A percentile compares a stretch with the other conserved stretches of the same genome.
Conservation (phyloP, 2,329 filamentous ascomycete species). For the Fusarium chaquense region DNA sequence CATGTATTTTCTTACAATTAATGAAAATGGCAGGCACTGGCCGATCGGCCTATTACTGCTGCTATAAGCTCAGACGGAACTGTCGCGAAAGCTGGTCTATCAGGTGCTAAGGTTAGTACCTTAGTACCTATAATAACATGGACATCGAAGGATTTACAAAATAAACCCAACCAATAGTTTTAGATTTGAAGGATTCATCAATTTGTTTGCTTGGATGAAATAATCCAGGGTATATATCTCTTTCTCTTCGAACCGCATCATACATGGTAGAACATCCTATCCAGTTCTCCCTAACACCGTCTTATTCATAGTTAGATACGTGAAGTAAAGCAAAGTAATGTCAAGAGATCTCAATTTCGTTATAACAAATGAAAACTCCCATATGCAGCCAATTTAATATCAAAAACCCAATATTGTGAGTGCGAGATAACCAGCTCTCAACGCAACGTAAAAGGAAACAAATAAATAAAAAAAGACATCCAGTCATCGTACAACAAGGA, state of each 20-base stretch:
- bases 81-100: not conserved
- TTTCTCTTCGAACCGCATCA: constrained; percentile 6
- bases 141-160: not conserved
- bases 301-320: constrained; percentile 6
- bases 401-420: constrained; percentile 22
- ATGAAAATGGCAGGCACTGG: not conserved
- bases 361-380: constrained; percentile 15
- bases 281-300: constrained; percentile 18
- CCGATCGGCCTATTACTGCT: not conserved
- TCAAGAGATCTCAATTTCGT: constrained; percentile 14
- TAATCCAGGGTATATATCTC: constrained; percentile 5
- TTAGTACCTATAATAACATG: not conserved
- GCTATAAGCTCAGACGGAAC: not conserved
- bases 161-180: too few species aligned
- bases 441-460: constrained; percentile 2
- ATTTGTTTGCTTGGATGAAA: constrained; percentile 14
- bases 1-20: not conserved
- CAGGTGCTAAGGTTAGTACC: too few species aligned
- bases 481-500: constrained; percentile 32
- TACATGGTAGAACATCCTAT: constrained; percentile 5
- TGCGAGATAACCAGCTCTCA: constrained; percentile 41
- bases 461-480: constrained; percentile 16
- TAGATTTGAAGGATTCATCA: constrained; percentile 10
- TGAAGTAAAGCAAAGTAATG: not conserved
- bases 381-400: constrained; percentile 7